These are phyloP conservation scores for Eremomyces bilateralis DNA, from an alignment of 495 filamentous ascomycete genomes.

Conservation along the genomic window DNA sequence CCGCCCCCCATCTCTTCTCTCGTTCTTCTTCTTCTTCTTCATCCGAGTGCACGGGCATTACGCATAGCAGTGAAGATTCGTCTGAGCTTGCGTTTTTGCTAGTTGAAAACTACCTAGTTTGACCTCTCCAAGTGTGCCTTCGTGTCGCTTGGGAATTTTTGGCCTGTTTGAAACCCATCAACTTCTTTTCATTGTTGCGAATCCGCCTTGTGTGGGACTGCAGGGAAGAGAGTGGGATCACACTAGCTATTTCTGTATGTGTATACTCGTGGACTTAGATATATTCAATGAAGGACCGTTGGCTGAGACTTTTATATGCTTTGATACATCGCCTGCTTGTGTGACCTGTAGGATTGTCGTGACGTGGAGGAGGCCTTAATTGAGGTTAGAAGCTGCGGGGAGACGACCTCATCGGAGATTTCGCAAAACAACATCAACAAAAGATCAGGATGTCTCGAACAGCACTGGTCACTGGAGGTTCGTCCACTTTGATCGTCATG, in stretches of 20 bases:
- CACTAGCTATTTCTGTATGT: too few species aligned
- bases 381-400: neutral
- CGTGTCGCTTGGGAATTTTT: constrained; percentile 15
- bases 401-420: neutral
- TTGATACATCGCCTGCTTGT: too few species aligned
- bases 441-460: constrained; percentile 30
- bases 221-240: constrained; percentile 5
- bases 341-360: too few species aligned
- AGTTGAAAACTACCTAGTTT: constrained; percentile 20
- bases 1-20: neutral
- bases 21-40: constrained; percentile 1
- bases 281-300: too few species aligned
- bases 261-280: too few species aligned
- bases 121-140: constrained; percentile 12
- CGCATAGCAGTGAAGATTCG: constrained; percentile 19
- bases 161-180: constrained; percentile 4
- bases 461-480: constrained; percentile 68
- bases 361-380: neutral
- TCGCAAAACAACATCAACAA: too few species aligned
- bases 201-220: constrained; percentile 2
- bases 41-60: constrained; percentile 19
- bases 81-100: constrained; percentile 21
- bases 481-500: constrained; percentile 6
- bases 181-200: constrained; percentile 11
- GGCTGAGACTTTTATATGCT: too few species aligned